Evolutionary conservation across 2,329 filamentous ascomycete species (phyloP).

Genomic region (Clathrospora elynae): DNA sequence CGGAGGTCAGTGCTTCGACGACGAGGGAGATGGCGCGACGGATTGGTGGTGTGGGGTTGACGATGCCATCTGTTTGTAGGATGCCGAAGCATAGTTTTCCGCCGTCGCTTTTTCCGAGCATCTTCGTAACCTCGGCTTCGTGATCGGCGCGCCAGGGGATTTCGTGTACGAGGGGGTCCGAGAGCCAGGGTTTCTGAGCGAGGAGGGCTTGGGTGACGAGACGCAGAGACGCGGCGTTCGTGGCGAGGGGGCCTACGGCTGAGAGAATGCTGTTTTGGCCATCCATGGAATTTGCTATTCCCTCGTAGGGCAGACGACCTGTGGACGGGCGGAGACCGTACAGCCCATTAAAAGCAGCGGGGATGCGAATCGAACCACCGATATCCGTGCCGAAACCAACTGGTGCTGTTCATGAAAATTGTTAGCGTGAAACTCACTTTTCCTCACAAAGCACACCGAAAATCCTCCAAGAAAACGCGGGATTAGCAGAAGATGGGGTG

Average conservation of each 20-base stretch:
- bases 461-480: neutral
- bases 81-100: constrained; percentile 42
- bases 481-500: neutral
- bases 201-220: constrained; percentile 64
- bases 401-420: constrained; percentile 42
- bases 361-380: constrained; percentile 63
- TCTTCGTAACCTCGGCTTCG: constrained; percentile 31
- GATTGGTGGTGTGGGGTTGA: constrained; percentile 45
- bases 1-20: constrained; percentile 25
- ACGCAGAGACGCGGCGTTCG: constrained; percentile 59
- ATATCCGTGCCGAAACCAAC: constrained; percentile 64
- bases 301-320: constrained; percentile 55
- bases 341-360: constrained; percentile 63
- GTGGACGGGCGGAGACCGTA: constrained; percentile 59
- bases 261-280: constrained; percentile 68
- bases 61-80: constrained; percentile 41
- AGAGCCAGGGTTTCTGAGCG: constrained; percentile 65
- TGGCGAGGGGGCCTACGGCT: constrained; percentile 67
- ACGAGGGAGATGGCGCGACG: constrained; percentile 41
- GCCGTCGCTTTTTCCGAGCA: neutral
- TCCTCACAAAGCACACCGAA: neutral
- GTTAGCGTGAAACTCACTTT: constrained; percentile 15
- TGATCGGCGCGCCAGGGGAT: constrained; percentile 66
- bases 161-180: constrained; percentile 68
- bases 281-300: constrained; percentile 64